Evolutionary conservation across 169 alveolate species (phyloP), one percentile per base, ranked within the genome.

Genomic region (Cryptosporidium viatorum): DNA sequence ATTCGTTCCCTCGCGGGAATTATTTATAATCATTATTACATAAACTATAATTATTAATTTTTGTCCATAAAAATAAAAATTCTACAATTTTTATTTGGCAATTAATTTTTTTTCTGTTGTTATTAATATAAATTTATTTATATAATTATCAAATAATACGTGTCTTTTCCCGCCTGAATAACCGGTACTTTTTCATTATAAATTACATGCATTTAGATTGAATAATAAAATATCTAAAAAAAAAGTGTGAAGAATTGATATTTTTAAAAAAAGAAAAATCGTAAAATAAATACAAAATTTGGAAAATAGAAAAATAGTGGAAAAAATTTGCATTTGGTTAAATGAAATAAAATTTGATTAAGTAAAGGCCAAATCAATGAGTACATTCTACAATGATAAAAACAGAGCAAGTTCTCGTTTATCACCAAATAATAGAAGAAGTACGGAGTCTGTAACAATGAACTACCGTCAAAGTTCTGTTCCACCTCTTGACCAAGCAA

Each of bases 111-210:
- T 26, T 21, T 50, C 3, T 37, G 9, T 37, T 14, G 21, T 3
- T 45, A 3, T 12, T 45, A 48, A 14, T 48, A 55, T 3, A 23
- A 55, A 55, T 55, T 23, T 52, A 18, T 21, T 21, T 55, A 23
- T 52, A 29, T 29, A 51, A 50, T 23, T 52, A 51, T 10, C 29
- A 73, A 52, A 23, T 26, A 39, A 71, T 50, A 73, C 86, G 70
- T 73, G 86, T 73, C 69, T 73, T 31, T 48, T 73, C 86, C 86
- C 86, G 86, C 86, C 71, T 59, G 37, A 48, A 3, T 55, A 3
- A 43, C 29, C 26, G 84, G 84, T 73, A 59, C 86, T 59, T 12
- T 26, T 55, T 33, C 23, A 39, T 73, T 29, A 31, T 21, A 33
- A 73, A 73, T 73, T 73, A 58, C 86, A 73, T 73, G 86, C 86